Percentiles rank a stretch among this genome's conserved stretches.
phyloP scores from a whole-genome alignment of 1,284 basidiomycete species.

The Boletus nobilissimus region DNA sequence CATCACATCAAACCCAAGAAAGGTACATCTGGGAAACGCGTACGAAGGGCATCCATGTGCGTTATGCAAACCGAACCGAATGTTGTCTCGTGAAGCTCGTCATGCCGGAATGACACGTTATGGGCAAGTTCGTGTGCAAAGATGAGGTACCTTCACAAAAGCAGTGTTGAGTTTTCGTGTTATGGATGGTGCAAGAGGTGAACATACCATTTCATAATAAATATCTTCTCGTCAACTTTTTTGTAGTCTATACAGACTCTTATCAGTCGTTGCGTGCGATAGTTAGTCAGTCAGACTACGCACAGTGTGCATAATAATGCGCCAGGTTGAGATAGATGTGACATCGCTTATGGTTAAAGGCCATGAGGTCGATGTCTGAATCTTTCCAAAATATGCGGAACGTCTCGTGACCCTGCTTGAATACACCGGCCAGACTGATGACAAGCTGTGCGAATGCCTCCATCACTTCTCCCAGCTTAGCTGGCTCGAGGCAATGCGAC shows the following conservation, averaged over 20 bases:
- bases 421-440: neutral
- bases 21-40: neutral
- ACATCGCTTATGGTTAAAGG: neutral
- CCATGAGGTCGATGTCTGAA: neutral
- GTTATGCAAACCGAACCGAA: neutral
- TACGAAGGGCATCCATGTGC: neutral
- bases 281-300: neutral
- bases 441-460: neutral
- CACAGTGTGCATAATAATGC: neutral
- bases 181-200: neutral
- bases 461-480: neutral
- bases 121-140: neutral
- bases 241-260: neutral
- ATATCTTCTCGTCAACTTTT: neutral
- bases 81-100: neutral
- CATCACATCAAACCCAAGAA: neutral
- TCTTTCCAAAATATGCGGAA: neutral
- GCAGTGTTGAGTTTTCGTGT: neutral
- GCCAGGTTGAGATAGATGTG: neutral
- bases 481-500: neutral
- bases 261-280: neutral
- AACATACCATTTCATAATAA: neutral
- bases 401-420: neutral
- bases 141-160: neutral
- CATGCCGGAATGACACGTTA: neutral